phyloP scores from a whole-genome alignment of 192 early-diverging fungal genomes.

The Gaertneriomyces semiglobifer region DNA sequence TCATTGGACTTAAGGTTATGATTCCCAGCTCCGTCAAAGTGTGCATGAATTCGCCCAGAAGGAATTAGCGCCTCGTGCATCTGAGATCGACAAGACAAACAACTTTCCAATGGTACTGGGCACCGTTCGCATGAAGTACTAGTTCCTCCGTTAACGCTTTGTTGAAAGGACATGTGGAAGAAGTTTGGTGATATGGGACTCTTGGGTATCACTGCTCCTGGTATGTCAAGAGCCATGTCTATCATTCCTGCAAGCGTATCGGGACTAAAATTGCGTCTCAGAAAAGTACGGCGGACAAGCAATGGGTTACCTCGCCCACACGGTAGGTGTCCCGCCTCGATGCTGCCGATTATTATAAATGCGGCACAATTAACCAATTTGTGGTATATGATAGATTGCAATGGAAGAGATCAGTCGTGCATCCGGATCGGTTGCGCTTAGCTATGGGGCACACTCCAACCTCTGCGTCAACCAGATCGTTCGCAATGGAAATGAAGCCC shows the following conservation, averaged over 20 bases:
- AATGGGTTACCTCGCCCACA: conserved; percentile 88
- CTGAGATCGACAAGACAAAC: conserved; percentile 79
- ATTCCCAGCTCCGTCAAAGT: conserved; percentile 36
- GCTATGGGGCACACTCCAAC: conserved; percentile 97
- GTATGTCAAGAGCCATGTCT: conserved; percentile 10
- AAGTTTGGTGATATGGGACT: conserved; percentile 96
- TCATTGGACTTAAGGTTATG: neutral
- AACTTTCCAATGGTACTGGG: conserved; percentile 71
- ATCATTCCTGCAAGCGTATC: neutral
- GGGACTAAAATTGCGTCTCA: neutral
- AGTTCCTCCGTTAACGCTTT: neutral
- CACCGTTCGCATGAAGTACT: no score
- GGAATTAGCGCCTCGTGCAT: conserved; percentile 79
- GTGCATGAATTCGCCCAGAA: conserved; percentile 73
- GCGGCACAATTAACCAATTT: no score
- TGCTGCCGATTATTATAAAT: no score
- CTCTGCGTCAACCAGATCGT: conserved; percentile 95
- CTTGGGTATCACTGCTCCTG: conserved; percentile 83
- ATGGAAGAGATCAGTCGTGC: conserved; percentile 93
- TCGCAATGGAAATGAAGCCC: conserved; percentile 79
- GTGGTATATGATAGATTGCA: conserved; percentile 39
- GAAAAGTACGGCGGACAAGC: conserved; percentile 83
- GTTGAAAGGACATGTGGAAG: conserved; percentile 83
- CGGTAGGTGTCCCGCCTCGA: conserved; percentile 4
- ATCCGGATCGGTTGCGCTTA: conserved; percentile 84